Evolutionary conservation across 176 grass and related monocot genomes (phyloP).

Genomic region (Otatea glauca): DNA sequence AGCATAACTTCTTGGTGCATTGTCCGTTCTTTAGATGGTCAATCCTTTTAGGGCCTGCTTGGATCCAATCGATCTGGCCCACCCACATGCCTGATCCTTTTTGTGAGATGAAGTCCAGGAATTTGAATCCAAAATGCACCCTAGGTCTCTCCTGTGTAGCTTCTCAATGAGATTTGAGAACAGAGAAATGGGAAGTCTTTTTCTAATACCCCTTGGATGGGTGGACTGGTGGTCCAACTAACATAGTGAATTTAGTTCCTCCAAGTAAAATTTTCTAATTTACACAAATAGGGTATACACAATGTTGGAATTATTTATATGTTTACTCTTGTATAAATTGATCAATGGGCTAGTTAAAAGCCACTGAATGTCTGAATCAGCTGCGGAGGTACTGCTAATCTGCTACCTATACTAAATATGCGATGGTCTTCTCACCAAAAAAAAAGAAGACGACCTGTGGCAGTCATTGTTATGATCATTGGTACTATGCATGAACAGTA

Average conservation of each 20-base stretch:
- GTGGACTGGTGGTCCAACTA: neutral
- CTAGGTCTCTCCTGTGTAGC: neutral
- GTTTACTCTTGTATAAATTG: neutral
- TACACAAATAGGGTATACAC: neutral
- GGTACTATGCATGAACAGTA: too few species aligned
- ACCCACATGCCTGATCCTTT: neutral
- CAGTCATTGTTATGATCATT: too few species aligned
- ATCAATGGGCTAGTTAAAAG: neutral
- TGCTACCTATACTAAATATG: neutral
- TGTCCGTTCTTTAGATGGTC: neutral
- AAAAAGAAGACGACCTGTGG: too few species aligned
- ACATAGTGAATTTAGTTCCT: neutral
- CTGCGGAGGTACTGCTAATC: neutral
- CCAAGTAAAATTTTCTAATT: neutral
- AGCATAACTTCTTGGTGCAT: neutral
- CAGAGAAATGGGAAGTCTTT: conserved; percentile 6
- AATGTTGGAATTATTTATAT: neutral
- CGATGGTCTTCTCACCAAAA: neutral
- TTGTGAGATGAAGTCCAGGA: neutral
- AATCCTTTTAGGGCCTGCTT: conserved; percentile 14
- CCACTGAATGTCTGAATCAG: neutral
- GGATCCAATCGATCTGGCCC: conserved; percentile 27
- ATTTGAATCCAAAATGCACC: conserved; percentile 6
- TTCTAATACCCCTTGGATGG: neutral
- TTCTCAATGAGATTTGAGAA: neutral